A percentile compares a stretch with the other conserved stretches of the same genome.
Evolutionary conservation across 139 green algal species (phyloP).

Genomic region (Prasinococcaceae sp.): DNA sequence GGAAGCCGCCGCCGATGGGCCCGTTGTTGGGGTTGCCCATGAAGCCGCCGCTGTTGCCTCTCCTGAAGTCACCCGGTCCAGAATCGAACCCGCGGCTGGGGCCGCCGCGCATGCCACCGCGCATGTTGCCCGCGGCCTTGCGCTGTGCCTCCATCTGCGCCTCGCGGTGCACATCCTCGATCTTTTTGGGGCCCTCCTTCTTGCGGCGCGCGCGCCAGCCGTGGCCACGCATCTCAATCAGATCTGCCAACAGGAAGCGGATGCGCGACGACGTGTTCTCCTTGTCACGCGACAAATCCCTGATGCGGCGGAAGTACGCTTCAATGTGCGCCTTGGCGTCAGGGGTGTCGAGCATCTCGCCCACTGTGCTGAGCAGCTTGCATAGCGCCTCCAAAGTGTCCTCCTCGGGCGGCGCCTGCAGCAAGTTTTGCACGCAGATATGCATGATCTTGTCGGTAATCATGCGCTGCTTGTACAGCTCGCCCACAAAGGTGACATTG

Average conservation of each 20-base stretch:
- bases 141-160: no score
- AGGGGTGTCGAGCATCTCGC: conserved; percentile 27
- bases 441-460: conserved; percentile 98
- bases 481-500: conserved; percentile 96
- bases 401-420: conserved; percentile 31
- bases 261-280: conserved; percentile 23
- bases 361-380: conserved; percentile 83
- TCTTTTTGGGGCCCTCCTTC: conserved; percentile 40
- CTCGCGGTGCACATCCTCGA: conserved; percentile 37
- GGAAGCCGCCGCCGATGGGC: no score
- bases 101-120: no score
- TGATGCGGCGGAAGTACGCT: conserved; percentile 31
- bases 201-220: conserved; percentile 30
- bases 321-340: conserved; percentile 34
- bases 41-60: no score
- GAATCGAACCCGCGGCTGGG: no score
- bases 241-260: conserved; percentile 32
- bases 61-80: no score
- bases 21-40: no score
- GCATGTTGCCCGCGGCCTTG: no score
- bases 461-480: conserved; percentile 88
- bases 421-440: conserved; percentile 59
- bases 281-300: conserved; percentile 15
- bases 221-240: conserved; percentile 33
- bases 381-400: conserved; percentile 94